Conservation (phyloP, 148 eudicot species). For the Talinum fruticosum region DNA sequence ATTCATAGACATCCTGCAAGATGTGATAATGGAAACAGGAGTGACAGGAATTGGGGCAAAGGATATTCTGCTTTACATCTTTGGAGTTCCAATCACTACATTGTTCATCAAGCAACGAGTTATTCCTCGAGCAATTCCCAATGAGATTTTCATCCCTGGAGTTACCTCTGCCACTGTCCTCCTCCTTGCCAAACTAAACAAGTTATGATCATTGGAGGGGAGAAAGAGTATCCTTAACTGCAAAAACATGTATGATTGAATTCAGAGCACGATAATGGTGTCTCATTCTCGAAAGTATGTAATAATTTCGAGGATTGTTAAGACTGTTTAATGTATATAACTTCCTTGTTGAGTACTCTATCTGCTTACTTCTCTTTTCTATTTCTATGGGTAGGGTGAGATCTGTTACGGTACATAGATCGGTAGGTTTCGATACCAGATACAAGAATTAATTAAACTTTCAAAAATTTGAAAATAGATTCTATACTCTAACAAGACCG, state of each 20-base stretch:
- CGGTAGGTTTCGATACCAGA: too few species aligned
- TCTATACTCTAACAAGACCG: too few species aligned
- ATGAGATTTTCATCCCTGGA: slow-evolving; percentile 61
- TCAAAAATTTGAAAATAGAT: too few species aligned
- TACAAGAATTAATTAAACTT: too few species aligned
- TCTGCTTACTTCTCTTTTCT: too few species aligned
- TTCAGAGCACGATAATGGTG: not conserved
- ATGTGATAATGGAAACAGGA: slow-evolving; percentile 54
- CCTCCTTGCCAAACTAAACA: slow-evolving; percentile 61
- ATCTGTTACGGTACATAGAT: too few species aligned
- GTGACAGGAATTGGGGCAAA: slow-evolving; percentile 68
- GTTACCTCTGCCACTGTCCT: slow-evolving; percentile 82
- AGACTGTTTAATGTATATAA: not conserved
- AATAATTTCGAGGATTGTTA: not conserved
- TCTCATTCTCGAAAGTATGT: not conserved
- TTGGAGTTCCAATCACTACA: slow-evolving; percentile 63
- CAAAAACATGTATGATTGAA: not conserved
- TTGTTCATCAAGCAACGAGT: slow-evolving; percentile 47
- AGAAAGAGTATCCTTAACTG: too few species aligned
- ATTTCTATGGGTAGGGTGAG: too few species aligned
- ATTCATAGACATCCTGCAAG: slow-evolving; percentile 58
- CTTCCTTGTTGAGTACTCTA: not conserved
- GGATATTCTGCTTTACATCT: slow-evolving; percentile 65
- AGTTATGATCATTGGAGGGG: slow-evolving; percentile 48
- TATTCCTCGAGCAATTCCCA: slow-evolving; percentile 48